Evolutionary conservation across 1,139 yeast genomes (phyloP).

Genomic region (Lodderomyces beijingensis): DNA sequence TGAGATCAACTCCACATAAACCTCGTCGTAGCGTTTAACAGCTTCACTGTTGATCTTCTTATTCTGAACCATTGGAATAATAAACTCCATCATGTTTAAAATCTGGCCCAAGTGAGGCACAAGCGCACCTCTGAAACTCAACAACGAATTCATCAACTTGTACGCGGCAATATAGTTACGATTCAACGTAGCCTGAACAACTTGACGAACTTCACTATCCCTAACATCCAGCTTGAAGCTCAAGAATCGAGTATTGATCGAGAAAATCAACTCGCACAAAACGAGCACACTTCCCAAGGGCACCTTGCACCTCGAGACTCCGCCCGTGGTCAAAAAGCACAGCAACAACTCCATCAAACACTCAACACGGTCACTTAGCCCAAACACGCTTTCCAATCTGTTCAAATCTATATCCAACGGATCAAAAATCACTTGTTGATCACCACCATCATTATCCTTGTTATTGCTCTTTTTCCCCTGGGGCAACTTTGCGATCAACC

Average conservation of each 20-base stretch:
- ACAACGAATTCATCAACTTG: conserved; percentile 33
- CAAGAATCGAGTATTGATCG: conserved; percentile 51
- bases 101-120: conserved; percentile 47
- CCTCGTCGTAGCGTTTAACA: conserved; percentile 29
- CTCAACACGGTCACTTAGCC: conserved; percentile 47
- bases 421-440: conserved; percentile 8
- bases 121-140: conserved; percentile 42
- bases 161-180: conserved; percentile 44
- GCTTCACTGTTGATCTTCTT: conserved; percentile 29
- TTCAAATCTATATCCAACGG: conserved; percentile 53
- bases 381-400: conserved; percentile 45
- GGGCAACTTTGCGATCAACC: conserved; percentile 32
- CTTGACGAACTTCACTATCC: conserved; percentile 40
- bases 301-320: conserved; percentile 45
- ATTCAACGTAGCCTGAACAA: conserved; percentile 38
- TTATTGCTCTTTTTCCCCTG: background rate
- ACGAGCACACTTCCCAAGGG: conserved; percentile 55
- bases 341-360: conserved; percentile 42
- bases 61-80: conserved; percentile 38
- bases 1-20: conserved; percentile 26
- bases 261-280: conserved; percentile 47
- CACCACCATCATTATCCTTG: background rate
- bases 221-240: conserved; percentile 57
- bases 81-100: conserved; percentile 49
- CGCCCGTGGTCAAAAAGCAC: conserved; percentile 37